A percentile compares a stretch with the other conserved stretches of the same genome.
phyloP scores from a whole-genome alignment of 352 stramenopile species.

The Pythium aphanidermatum region DNA sequence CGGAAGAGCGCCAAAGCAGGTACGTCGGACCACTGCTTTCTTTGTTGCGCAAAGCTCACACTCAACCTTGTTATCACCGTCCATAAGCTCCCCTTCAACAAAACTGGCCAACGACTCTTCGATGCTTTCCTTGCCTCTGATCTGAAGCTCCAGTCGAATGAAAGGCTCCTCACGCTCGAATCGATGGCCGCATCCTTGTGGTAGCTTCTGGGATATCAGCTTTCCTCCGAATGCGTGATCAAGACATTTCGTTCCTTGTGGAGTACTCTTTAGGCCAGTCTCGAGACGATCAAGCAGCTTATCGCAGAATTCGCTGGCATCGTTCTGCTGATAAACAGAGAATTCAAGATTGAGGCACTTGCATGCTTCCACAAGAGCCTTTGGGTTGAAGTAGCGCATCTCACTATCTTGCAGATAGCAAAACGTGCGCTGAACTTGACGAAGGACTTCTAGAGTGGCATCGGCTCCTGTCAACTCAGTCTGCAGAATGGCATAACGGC shows the following conservation, averaged over 20 bases:
- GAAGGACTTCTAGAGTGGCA: conserved; percentile 83
- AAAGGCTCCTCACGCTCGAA: conserved; percentile 97
- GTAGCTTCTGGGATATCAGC: conserved; percentile 87
- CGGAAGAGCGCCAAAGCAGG: conserved; percentile 92
- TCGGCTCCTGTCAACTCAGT: conserved; percentile 70
- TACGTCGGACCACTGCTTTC: conserved; percentile 95
- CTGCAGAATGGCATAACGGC: conserved; percentile 87
- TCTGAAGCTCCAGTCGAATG: conserved; percentile 97
- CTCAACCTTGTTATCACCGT: conserved; percentile 98
- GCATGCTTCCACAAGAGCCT: conserved; percentile 87
- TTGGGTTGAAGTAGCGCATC: conserved; percentile 81
- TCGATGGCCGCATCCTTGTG: conserved; percentile 85
- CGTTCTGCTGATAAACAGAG: conserved; percentile 99
- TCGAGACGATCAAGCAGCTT: conserved; percentile 98
- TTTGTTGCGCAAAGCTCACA: conserved; percentile 98
- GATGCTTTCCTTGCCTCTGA: conserved; percentile 97
- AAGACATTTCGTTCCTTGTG: conserved; percentile 73
- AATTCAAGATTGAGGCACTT: conserved; percentile 89
- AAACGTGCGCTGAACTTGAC: conserved; percentile 88
- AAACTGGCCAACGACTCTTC: conserved; percentile 95
- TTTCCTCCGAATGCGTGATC: conserved; percentile 73
- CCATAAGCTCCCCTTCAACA: conserved; percentile 99
- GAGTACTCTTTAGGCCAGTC: conserved; percentile 90
- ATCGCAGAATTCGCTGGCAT: conserved; percentile 98
- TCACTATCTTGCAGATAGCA: conserved; percentile 82